Base-by-base conservation (phyloP, 495 filamentous ascomycete genomes). In the Bathelium albidoporum region DNA sequence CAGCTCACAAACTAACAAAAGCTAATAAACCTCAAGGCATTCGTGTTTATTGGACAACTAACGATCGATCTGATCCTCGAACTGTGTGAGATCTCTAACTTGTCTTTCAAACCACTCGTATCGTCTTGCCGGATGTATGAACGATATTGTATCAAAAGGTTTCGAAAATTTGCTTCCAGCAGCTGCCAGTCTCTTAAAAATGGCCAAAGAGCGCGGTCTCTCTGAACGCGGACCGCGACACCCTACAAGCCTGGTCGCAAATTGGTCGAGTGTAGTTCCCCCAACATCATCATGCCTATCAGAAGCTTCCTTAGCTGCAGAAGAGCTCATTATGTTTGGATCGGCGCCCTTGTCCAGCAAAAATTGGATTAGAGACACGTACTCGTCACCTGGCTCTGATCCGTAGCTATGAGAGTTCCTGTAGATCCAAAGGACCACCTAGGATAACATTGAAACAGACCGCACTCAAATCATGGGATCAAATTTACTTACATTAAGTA, bases 21-120 rank as follows among this genome's bases (percentile, higher is more conserved):
- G 36, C 16, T 41, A 41, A 41, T 41, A 16, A 7, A 16, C 7
- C 16, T 16, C 36, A 41, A 41, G n/a, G n/a, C 24, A n/a, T n/a
- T 39, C 36, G 34, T 9, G n/a, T 28, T 43, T 43, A 22, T 44
- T 3, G 32, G 32, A 61, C 29, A 4, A 61, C 59, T 43, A 43
- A 61, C 59, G 59, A 39, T 61, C 59, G 2, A 61, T 24, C 36
- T 61, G 59, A 3, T 61, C 59, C 31, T 61, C 59, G 59, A 61
- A 61, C 9, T 43, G 9, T 44, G 34, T 44, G 24, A 61, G 24
- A 16, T 39, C 31, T n/a, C n/a, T 31, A 20, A 43, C 29, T 32
- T 11, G 11, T 11, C 22, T 34, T 44, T 44, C 12, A 41, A 61
- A 61, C n/a, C n/a, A n/a, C n/a, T n/a, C n/a, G n/a, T n/a, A n/a